Base-by-base conservation (phyloP, 495 filamentous ascomycete species). In the Penicillium coffeae region DNA sequence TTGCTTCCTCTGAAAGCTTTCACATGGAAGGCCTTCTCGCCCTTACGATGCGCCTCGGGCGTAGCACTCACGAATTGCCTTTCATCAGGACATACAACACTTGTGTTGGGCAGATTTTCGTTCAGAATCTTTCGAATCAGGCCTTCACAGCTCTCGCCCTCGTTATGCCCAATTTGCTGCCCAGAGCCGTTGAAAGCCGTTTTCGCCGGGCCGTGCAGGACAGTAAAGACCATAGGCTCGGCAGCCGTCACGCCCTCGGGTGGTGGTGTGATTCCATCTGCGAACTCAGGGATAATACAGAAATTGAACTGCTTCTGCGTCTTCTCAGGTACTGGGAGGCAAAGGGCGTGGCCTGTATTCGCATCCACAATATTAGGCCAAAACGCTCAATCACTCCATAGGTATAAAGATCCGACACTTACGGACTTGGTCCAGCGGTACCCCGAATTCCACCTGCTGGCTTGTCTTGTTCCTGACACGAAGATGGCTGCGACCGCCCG, bases 1-100 rank as follows among this genome's bases (percentile, higher is more conserved):
- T 98, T 98, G 56, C 83, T 91, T 1, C 93, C 93, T 34, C 90
- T 78, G 72, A 90, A 91, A 1, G 86, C 90, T 59, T 92, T 96
- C 15, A 95, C 83, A 63, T 95, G 88, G 54, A 87, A 91, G n/a
- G 89, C 90, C 58, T 86, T 88, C 64, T 96, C 93, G 20, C 82
- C 82, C 51, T 95, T 95, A 12, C 91, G 78, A 58, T 95, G 88
- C n/a, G 85, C 72, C 64, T 97, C 89, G 8, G 82, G 77, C 25
- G 85, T 75, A 3, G 82, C 83, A 52, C 86, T 89, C 48, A 83
- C 80, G 68, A 97, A 97, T 34, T 90, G 76, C 19, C 81, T 74
- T 21, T 84, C 79, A 55, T 86, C 78, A 2, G 90, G 86, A 8
- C 83, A 71, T 12, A 88, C 72, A 12, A 98, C 78, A 21, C 69